Percentiles rank a stretch among this genome's conserved stretches.
These are phyloP conservation scores for Terana coerulea DNA, from an alignment of 768 basidiomycete genomes.

Conservation along the genomic window DNA sequence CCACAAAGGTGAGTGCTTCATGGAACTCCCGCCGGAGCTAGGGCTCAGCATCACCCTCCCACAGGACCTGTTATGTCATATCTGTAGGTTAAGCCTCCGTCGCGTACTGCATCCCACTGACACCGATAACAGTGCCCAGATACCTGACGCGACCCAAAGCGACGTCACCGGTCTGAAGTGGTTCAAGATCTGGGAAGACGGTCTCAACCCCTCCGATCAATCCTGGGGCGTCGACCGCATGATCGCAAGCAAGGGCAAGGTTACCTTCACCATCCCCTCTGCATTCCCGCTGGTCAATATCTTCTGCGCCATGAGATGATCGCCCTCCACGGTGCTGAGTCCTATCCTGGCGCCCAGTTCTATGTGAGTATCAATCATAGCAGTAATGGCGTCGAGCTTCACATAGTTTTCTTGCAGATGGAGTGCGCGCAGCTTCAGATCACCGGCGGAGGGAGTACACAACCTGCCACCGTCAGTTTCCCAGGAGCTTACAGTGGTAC, in stretches of 20 bases:
- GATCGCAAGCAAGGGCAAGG: conserved; percentile 46
- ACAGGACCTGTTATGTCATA: conserved; percentile 41
- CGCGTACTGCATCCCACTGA: conserved; percentile 43
- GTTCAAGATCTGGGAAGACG: conserved; percentile 52
- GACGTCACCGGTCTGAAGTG: conserved; percentile 44
- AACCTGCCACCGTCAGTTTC: conserved; percentile 32
- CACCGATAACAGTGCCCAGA: conserved; percentile 37
- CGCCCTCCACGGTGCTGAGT: conserved; percentile 41
- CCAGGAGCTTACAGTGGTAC: conserved; percentile 35
- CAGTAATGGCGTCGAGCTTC: not conserved
- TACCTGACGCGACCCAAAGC: conserved; percentile 42
- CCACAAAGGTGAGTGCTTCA: conserved; percentile 40
- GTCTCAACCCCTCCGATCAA: conserved; percentile 26
- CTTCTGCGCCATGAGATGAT: conserved; percentile 49
- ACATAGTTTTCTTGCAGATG: conserved; percentile 19
- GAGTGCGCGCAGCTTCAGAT: conserved; percentile 36
- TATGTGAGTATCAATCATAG: conserved; percentile 38
- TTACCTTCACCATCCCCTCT: conserved; percentile 44
- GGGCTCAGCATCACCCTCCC: no score
- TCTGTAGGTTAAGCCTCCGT: conserved; percentile 33
- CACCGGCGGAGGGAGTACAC: conserved; percentile 30
- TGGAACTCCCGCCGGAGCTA: not conserved
- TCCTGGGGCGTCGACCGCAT: conserved; percentile 46
- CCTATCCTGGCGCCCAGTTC: conserved; percentile 55
- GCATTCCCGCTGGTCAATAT: conserved; percentile 45